Evolutionary conservation across 306 rosid genomes (phyloP), one percentile per base, ranked within the genome.

Genomic region (Amphicarpaea edgeworthii): DNA sequence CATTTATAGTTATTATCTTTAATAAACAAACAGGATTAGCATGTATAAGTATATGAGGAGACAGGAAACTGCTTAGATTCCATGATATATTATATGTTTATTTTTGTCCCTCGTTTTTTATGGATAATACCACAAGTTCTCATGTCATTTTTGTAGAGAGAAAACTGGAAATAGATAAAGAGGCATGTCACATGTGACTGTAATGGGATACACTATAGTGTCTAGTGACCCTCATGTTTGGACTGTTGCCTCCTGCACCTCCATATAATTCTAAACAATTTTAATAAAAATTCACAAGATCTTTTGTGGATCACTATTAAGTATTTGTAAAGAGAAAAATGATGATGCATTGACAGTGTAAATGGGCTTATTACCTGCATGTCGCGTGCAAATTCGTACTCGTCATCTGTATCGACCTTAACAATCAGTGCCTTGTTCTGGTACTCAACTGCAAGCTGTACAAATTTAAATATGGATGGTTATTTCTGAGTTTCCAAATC

Each of bases 361-460:
- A n/a, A 57, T 49, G 53, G 71, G 73, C n/a, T 32, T 7, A 30
- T 60, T 79, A 94, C 98, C 96, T 94, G 98, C 98, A 94, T 94
- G 77, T 91, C 97, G 0, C 88, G 90, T 1, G 96, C 88, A 50
- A 94, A 94, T 76, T 94, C 91, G 41, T 91, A 94, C 83, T 91
- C 97, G 4, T 91, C 90, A 70, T 95, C 98, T 7, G 97, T 95
- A 72, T 92, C 98, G 63, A 95, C 97, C 86, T 95, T 92, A 21
- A 95, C 78, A 76, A 95, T 83, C 67, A 83, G 30, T 9, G 87
- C 93, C 54, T 85, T 90, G 59, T 62, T 55, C 68, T 88, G 87
- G 19, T 92, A 92, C 86, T 94, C 96, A 26, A 94, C 96, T n/a
- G 97, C 95, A 64, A 94, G 98, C 98, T 94, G 93, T 54, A 43